Evolutionary conservation across 192 early-diverging fungal genomes (phyloP), one percentile per base, ranked within the genome.

Genomic region (Backusella psychrophila): DNA sequence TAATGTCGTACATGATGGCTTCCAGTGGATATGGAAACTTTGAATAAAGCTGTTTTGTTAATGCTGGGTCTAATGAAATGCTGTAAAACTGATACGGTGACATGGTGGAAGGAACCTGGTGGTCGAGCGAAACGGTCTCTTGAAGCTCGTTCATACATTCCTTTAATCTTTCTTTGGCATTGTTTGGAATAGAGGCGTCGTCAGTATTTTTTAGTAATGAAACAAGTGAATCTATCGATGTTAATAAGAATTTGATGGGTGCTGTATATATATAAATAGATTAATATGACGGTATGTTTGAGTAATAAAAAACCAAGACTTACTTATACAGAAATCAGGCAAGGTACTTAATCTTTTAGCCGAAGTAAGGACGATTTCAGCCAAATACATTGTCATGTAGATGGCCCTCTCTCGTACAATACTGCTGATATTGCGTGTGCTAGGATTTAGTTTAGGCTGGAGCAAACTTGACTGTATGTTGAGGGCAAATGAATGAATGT

Each of bases 1-100:
- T 49, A 33, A 71, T 71, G 7, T 71, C 70, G 29, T 71, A 71
- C 70, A 71, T 71, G 26, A 71, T 29, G 4, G 70, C 70, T 49
- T 71, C 70, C 6, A 26, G 6, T 46, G 70, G 70, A 31, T 44
- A 49, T 33, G 70, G 70, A 11, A 42, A 71, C 6, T 49, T 71
- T 71, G 26, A 3, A 49, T 71, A 71, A 31, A 49, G 39, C 23
- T 71, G 39, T 31, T 15, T 71, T 33, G 42, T 39, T 44, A 44
- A 71, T 21, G 29, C 39, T 46, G 70, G 23, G 70, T 39, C 39
- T 71, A 31, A 44, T 11, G 70, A 49, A 46, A 71, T n/a, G 39
- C 39, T 39, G 6, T 39, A 39, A 21, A 69, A 38, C 12, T 11
- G 15, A 41, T 21, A 69, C 4, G 68, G 68, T 69, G 68, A 71